Evolutionary conservation across 495 filamentous ascomycete species (phyloP).

Genomic region (Amphirosellinia nigrospora): DNA sequence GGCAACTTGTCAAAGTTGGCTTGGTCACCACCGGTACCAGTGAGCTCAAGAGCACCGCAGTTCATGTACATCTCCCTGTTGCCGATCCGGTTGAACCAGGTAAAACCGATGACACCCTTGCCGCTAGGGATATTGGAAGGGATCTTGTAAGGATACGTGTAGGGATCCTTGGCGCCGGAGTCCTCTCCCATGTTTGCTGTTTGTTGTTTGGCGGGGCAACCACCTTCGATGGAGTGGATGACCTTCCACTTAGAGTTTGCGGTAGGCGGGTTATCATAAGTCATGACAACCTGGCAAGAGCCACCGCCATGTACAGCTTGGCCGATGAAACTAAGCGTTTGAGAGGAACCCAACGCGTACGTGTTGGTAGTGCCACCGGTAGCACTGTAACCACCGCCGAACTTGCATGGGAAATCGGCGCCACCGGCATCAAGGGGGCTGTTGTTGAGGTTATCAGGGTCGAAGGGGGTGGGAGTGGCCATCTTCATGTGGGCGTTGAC

Average conservation of each 20-base stretch:
- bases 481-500: conserved; percentile 76
- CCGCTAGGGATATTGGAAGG: conserved; percentile 65
- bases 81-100: conserved; percentile 90
- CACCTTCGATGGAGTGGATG: conserved; percentile 82
- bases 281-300: conserved; percentile 86
- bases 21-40: conserved; percentile 55
- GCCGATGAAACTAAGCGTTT: conserved; percentile 63
- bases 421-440: conserved; percentile 65
- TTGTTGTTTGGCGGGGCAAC: conserved; percentile 67
- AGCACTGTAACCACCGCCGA: conserved; percentile 45
- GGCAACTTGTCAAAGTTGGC: conserved; percentile 66
- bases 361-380: conserved; percentile 49
- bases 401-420: conserved; percentile 84
- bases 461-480: conserved; percentile 70
- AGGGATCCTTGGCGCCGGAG: conserved; percentile 37
- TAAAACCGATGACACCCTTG: conserved; percentile 76
- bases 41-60: conserved; percentile 77
- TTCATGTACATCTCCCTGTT: conserved; percentile 97
- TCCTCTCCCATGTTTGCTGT: conserved; percentile 47
- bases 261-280: conserved; percentile 70
- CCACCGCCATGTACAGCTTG: conserved; percentile 82
- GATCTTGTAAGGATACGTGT: conserved; percentile 62
- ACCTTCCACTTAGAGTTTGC: conserved; percentile 73
- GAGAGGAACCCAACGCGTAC: conserved; percentile 62
- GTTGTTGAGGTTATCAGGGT: conserved; percentile 50